Evolutionary conservation across 768 basidiomycete genomes (phyloP).

Genomic region (Phanerodontia chrysosporium): DNA sequence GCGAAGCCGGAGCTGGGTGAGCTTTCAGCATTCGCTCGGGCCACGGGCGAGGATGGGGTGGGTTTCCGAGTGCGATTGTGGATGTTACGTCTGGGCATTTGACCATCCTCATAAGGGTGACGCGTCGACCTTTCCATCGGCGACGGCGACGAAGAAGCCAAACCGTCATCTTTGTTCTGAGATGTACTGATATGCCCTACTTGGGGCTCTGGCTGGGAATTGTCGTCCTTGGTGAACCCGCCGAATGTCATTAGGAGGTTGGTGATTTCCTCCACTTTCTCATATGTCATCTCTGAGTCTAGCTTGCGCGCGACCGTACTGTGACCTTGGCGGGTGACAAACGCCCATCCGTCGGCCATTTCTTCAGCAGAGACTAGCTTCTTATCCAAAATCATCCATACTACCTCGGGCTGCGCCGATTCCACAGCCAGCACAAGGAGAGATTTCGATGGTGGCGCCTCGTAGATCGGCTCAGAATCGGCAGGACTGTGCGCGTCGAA

Average conservation of each 20-base stretch:
- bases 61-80: background rate
- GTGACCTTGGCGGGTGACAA: slow-evolving; percentile 22
- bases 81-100: background rate
- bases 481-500: slow-evolving; percentile 56
- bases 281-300: background rate
- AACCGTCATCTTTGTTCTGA: background rate
- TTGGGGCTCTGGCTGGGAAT: background rate
- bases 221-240: background rate
- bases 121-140: background rate
- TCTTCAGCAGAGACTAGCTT: slow-evolving; percentile 46
- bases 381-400: slow-evolving; percentile 61
- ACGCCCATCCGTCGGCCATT: slow-evolving; percentile 47
- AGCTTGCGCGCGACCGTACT: background rate
- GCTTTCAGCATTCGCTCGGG: background rate
- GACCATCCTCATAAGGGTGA: background rate
- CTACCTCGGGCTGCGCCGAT: slow-evolving; percentile 58
- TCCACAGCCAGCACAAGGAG: slow-evolving; percentile 55
- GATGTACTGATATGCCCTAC: background rate
- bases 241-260: slow-evolving; percentile 10
- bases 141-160: background rate
- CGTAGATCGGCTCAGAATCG: slow-evolving; percentile 50
- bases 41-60: background rate
- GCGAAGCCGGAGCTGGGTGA: too few relatives aligned
- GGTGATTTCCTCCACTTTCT: slow-evolving; percentile 7
- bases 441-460: slow-evolving; percentile 34